Evolutionary conservation across 202 grass and related monocot genomes (phyloP), one percentile per base, ranked within the genome.

Genomic region (Schoenoplectus triqueter): DNA sequence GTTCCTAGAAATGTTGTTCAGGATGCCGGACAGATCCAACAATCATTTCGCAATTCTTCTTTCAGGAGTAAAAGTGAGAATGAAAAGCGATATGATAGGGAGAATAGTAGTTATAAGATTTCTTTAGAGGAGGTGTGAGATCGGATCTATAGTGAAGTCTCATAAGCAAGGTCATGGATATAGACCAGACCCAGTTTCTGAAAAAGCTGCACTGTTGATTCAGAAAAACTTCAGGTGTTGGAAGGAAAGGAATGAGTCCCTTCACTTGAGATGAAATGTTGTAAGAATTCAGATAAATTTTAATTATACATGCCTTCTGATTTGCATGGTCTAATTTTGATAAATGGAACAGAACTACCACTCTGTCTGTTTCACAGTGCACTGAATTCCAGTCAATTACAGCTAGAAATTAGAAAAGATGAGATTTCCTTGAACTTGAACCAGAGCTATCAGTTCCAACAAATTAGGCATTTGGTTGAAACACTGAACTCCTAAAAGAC

Each of bases 151-250:
- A 19, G 70, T 73, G 15, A 82, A 59, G 47, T 84, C 10, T 1
- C 39, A 74, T 73, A 86, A 65, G 47, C 14, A 44, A 15, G 78
- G 17, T 59, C 19, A 59, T 66, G 68, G 83, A 13, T 80, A 40
- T 85, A 72, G 84, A 69, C 7, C 75, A 10, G 20, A 79, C 59
- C 42, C 7, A 82, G 87, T 79, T 52, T 73, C 76, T 84, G 91
- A 90, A 69, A 91, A 88, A 87, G 93, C 96, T 84, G 91, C 84
- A 66, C 82, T 99, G 73, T 96, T 89, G 61, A 99, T 99, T 89
- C 93, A 99, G 86, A 99, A 92, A 82, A 96, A 94, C 45, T 99
- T 88, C 87, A 85, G 84, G 65, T 64, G 93, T 89, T 99, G 91
- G 96, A 99, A 91, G 77, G 91, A 80, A 46, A 87, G 89, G 42